phyloP scores from a whole-genome alignment of 2,329 filamentous ascomycete genomes.

The Colletotrichum orbiculare region DNA sequence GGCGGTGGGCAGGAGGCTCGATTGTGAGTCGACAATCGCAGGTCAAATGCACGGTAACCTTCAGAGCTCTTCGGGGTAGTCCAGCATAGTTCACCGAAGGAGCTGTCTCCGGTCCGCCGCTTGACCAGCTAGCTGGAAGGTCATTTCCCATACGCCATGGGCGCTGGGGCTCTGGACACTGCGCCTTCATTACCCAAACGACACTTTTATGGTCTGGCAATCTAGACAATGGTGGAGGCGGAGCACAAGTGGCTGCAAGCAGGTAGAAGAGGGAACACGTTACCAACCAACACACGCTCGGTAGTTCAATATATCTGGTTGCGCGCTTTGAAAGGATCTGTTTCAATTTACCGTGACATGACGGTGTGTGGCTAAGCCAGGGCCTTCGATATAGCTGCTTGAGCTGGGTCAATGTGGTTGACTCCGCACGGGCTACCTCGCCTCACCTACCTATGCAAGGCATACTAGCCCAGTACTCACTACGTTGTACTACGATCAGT shows the following conservation, averaged over 20 bases:
- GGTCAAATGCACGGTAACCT: constrained; percentile 4
- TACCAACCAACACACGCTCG: constrained; percentile 28
- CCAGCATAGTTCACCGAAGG: constrained; percentile 4
- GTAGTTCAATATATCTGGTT: constrained; percentile 32
- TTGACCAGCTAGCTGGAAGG: not conserved
- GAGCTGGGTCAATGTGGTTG: too few relatives aligned
- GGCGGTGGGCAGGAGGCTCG: not conserved
- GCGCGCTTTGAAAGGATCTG: not conserved
- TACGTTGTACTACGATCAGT: too few relatives aligned
- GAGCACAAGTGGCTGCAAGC: constrained; percentile 28
- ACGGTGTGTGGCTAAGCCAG: not conserved
- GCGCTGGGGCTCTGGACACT: constrained; percentile 29
- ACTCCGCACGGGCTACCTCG: too few relatives aligned
- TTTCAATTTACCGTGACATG: not conserved
- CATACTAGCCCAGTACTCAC: too few relatives aligned
- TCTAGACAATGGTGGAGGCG: constrained; percentile 28
- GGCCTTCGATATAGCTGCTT: too few relatives aligned
- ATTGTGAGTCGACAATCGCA: not conserved
- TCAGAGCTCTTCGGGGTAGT: constrained; percentile 12
- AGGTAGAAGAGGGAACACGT: constrained; percentile 7
- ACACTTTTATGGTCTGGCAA: constrained; percentile 17
- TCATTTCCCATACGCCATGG: not conserved
- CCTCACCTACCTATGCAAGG: too few relatives aligned
- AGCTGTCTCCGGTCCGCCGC: not conserved
- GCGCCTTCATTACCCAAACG: constrained; percentile 26